Conservation (phyloP, 371 early-diverging fungal species). For the Zancudomyces culisetae region DNA sequence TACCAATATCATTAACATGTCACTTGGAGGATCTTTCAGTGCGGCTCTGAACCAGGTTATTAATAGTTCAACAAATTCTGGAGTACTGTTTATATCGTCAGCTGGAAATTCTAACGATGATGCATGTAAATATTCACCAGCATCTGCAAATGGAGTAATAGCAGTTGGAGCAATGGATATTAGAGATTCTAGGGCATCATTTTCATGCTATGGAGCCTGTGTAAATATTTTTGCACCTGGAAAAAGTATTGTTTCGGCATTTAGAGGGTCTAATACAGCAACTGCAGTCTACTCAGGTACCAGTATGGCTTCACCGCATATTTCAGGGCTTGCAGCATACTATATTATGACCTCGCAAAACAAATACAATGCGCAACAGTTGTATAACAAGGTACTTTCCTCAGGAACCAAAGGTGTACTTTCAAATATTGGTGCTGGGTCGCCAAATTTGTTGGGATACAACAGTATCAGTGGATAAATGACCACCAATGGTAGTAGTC, state of each 20-base stretch:
- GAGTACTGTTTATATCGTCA: background rate
- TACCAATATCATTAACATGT: constrained; percentile 85
- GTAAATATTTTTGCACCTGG: constrained; percentile 95
- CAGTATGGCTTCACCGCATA: background rate
- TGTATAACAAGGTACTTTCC: constrained; percentile 54
- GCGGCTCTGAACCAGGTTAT: constrained; percentile 61
- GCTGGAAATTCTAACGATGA: constrained; percentile 2
- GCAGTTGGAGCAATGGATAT: constrained; percentile 42
- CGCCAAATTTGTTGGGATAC: constrained; percentile 65
- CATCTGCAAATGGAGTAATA: background rate
- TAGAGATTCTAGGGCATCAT: constrained; percentile 64
- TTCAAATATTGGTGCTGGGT: constrained; percentile 34
- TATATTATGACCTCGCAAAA: background rate
- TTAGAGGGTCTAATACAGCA: constrained; percentile 51
- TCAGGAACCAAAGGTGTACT: constrained; percentile 44
- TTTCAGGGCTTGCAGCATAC: constrained; percentile 2
- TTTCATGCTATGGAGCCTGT: constrained; percentile 82
- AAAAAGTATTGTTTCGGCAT: constrained; percentile 69
- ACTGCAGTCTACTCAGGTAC: constrained; percentile 15
- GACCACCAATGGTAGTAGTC: too few species aligned
- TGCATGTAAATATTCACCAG: background rate
- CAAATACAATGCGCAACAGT: constrained; percentile 43
- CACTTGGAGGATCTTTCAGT: constrained; percentile 73
- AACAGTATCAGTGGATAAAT: too few species aligned
- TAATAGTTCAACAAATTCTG: constrained; percentile 12